Conservation (phyloP, 768 basidiomycete genomes). For the Trametes elegans region DNA sequence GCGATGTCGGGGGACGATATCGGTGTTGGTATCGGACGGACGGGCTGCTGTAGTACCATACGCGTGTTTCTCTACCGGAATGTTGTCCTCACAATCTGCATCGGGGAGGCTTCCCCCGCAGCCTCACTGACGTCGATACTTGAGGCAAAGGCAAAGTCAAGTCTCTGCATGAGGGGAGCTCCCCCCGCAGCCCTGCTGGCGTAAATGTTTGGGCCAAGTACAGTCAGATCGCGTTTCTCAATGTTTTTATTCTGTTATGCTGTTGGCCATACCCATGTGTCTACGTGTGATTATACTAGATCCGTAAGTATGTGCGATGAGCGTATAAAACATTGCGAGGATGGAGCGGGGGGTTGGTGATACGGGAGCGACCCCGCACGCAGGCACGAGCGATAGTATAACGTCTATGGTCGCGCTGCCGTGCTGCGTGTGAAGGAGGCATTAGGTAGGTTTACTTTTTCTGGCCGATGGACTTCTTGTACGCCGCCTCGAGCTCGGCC, state of each 20-base stretch:
- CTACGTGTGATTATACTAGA: slow-evolving; percentile 11
- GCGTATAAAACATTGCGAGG: background rate
- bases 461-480: slow-evolving; percentile 72
- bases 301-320: slow-evolving; percentile 6
- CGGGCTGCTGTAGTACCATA: background rate
- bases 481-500: slow-evolving; percentile 83
- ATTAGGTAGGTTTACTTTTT: slow-evolving; percentile 63
- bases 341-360: background rate
- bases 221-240: background rate
- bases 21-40: no score
- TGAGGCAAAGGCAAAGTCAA: no score
- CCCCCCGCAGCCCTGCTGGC: no score
- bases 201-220: no score
- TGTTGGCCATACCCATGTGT: background rate
- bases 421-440: background rate
- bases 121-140: no score
- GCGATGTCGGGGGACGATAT: no score
- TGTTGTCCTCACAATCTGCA: no score
- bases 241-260: background rate
- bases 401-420: background rate
- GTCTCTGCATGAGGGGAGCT: no score
- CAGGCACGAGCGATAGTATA: background rate
- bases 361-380: background rate
- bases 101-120: background rate
- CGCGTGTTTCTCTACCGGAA: background rate